Base-by-base conservation (phyloP, 1,284 basidiomycete species). In the Laetiporus sulphureus region DNA sequence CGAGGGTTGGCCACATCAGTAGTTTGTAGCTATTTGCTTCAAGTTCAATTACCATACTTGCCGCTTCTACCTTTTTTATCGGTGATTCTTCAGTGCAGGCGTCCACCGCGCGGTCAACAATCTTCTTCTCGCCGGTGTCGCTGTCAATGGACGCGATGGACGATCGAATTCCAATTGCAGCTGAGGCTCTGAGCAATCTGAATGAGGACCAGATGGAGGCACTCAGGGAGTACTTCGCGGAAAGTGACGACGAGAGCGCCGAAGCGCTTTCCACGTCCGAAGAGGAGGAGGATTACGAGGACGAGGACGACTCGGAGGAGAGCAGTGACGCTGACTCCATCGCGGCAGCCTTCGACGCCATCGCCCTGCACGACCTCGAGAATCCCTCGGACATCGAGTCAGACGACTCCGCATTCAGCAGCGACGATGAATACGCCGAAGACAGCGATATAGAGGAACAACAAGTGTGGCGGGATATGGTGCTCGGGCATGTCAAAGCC, bases 351-450 rank as follows among this genome's bases (percentile, higher is more conserved):
- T 22, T 40, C 34, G 36, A 32, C 8, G 18, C 32, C 38, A 36
- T 44, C 16, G 20, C 36, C 15, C 38, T 40, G 18, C 36, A 24
- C 33, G 37, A 44, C 36, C 5, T 19, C 12, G 16, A 18, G 24
- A 36, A 39, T 27, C 32, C 22, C 15, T 30, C 11, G 6, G 38
- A 36, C 38, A 44, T 44, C 43, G 32, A 5, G 12, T 44, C 43
- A 4, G 43, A 44, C 38, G 43, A 44, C 34, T 34, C 36, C 29
- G 43, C 38, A 21, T 44, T 44, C 33, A 44, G 43, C 34, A 44
- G 43, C 43, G 38, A 44, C 16, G 43, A 44, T 38, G 43, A 40
- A 18, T 40, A 36, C 16, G 38, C 43, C 4, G 34, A 40, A 1
- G 42, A 36, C 20, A n/a, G 8, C 10, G 29, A 16, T n/a, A 38